Base-by-base conservation (phyloP, 768 basidiomycete genomes). In the Trametes maxima region DNA sequence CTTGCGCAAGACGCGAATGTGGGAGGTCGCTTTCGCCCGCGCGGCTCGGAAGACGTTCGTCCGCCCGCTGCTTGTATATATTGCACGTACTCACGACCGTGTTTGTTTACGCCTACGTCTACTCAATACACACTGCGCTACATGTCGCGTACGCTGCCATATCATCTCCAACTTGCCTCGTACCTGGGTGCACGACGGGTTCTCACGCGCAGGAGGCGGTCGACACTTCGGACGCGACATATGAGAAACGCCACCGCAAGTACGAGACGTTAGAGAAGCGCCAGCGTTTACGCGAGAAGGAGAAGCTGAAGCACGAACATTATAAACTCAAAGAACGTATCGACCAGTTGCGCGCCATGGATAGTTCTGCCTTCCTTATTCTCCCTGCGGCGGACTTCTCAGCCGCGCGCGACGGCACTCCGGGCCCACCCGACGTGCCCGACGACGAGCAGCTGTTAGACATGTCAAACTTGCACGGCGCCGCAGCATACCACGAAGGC, bases 301-400 rank as follows among this genome's bases (percentile, higher is more conserved):
- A 96, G 75, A 94, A 94, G 71, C 82, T 95, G 56, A 89, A 90
- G 74, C 89, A 94, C 65, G 93, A 95, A 69, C 92, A 94, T 67
- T 94, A 94, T 77, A 93, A 94, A 71, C 85, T 96, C 69, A 89
- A 90, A 73, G 89, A 94, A 69, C 85, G 94, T 37, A 89, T 95
- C 62, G 92, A 95, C 53, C 89, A 94, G 69, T 80, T 95, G 57
- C 82, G 80, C 57, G 80, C 78, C 25, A 89, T 95, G 86, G 90
- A 92, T 60, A 74, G 81, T 49, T 74, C 82, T 55, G 86, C 88
- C 2, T 93, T 92, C 73, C 81, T 91, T 33, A 69, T 78, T 25
- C 76, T 89, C 46, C 82, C 87, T 42, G 81, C 85, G 5, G 74
- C 82, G 17, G 79, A 79, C 37, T 90, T 90, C 70, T 13, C 67